Evolutionary conservation across 2,329 filamentous ascomycete species (phyloP).

Genomic region (Xylaria sp.): DNA sequence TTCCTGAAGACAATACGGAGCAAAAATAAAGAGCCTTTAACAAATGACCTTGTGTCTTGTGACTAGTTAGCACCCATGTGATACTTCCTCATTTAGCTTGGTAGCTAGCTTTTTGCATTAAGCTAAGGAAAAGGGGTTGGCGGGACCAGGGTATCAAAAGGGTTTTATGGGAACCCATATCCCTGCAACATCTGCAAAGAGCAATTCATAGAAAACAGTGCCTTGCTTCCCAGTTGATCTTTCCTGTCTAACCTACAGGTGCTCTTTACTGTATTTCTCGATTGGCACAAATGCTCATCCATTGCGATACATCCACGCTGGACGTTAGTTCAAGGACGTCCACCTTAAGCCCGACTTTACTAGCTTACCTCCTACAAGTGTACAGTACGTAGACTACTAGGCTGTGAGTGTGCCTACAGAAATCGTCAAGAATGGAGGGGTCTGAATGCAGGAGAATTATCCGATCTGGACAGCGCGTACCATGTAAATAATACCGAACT

Average conservation of each 20-base stretch:
- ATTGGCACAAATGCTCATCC: no score
- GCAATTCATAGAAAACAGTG: neutral
- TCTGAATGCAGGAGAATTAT: neutral
- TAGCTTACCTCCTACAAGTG: neutral
- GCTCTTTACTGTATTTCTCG: neutral
- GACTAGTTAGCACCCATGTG: slow-evolving; percentile 24
- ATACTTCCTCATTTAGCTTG: slow-evolving; percentile 33
- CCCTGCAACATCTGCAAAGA: slow-evolving; percentile 8
- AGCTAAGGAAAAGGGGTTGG: slow-evolving; percentile 31
- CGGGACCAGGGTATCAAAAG: slow-evolving; percentile 21
- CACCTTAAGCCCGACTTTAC: neutral
- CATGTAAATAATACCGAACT: slow-evolving; percentile 14
- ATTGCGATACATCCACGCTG: neutral
- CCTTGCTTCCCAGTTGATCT: neutral
- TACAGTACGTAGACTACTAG: neutral
- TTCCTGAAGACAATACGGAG: slow-evolving; percentile 5
- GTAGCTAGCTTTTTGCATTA: slow-evolving; percentile 15
- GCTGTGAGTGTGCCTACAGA: neutral
- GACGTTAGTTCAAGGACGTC: neutral
- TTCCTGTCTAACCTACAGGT: neutral
- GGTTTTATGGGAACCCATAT: slow-evolving; percentile 3
- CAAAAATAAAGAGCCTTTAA: neutral
- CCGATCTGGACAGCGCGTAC: neutral
- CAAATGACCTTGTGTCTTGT: slow-evolving; percentile 19
- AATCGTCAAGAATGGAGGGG: neutral